phyloP scores from a whole-genome alignment of 176 grass and related monocot genomes.

The Saccharum spontaneum region DNA sequence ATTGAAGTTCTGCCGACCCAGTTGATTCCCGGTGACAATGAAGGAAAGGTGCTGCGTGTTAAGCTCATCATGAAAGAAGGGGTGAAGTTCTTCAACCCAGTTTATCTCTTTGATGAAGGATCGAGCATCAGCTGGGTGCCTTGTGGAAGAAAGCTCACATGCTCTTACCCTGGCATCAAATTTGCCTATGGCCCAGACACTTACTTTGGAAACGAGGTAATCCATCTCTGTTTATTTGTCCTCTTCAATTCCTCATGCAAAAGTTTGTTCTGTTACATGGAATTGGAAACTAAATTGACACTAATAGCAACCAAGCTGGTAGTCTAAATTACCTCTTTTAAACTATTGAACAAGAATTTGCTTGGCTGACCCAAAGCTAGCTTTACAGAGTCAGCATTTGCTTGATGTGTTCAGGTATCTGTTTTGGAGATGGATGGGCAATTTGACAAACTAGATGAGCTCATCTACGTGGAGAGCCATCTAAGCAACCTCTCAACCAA shows the following conservation, averaged over 20 bases:
- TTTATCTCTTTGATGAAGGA: constrained; percentile 91
- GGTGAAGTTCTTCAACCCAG: constrained; percentile 64
- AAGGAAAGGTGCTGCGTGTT: constrained; percentile 84
- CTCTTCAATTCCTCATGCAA: background rate
- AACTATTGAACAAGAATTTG: constrained; percentile 8
- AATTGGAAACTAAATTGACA: constrained; percentile 8
- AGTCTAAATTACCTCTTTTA: constrained; percentile 6
- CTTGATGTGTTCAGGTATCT: constrained; percentile 58
- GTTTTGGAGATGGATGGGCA: constrained; percentile 92
- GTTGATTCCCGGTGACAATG: constrained; percentile 82
- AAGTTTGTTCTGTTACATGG: background rate
- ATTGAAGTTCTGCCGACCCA: constrained; percentile 89
- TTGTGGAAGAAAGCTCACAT: constrained; percentile 88
- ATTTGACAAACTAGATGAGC: constrained; percentile 84
- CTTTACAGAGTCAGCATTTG: constrained; percentile 30
- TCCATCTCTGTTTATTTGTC: constrained; percentile 17
- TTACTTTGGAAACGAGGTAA: constrained; percentile 85
- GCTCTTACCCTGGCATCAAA: constrained; percentile 91
- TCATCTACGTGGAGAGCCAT: constrained; percentile 95
- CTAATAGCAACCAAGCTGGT: background rate
- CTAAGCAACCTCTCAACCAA: constrained; percentile 88
- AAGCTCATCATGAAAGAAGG: constrained; percentile 89
- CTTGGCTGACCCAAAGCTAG: constrained; percentile 10
- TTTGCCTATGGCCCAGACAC: constrained; percentile 73
- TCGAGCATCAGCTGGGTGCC: constrained; percentile 86